Conservation (phyloP, 495 filamentous ascomycete species). For the Talaromyces adpressus region DNA sequence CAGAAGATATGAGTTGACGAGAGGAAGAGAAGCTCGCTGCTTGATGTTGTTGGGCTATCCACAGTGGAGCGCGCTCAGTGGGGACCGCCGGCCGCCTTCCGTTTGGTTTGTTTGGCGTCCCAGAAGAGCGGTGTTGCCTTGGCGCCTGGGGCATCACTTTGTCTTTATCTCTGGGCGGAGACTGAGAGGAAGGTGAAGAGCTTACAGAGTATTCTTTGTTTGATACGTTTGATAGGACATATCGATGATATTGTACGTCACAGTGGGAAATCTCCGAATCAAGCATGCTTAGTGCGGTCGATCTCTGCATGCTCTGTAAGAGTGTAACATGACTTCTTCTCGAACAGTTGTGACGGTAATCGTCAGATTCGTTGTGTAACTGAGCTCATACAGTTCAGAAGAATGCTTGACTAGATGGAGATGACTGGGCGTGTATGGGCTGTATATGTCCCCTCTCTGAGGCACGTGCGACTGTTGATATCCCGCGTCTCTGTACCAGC, state of each 20-base stretch:
- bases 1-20: not conserved
- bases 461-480: not conserved
- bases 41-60: not conserved
- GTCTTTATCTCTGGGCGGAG: not conserved
- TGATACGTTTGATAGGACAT: too few species aligned
- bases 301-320: not conserved
- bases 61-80: not conserved
- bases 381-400: not conserved
- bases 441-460: not conserved
- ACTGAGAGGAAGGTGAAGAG: too few species aligned
- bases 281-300: not conserved
- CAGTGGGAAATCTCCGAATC: not conserved
- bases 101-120: too few species aligned
- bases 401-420: not conserved
- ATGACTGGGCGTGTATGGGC: too few species aligned
- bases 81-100: not conserved
- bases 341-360: not conserved
- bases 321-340: not conserved
- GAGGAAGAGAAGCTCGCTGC: not conserved
- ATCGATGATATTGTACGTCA: not conserved
- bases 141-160: not conserved
- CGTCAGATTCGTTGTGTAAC: not conserved
- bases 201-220: too few species aligned
- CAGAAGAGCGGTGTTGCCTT: not conserved
- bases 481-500: too few species aligned